A percentile compares a stretch with the other conserved stretches of the same genome.
phyloP scores from a whole-genome alignment of 306 rosid species.

The Mucuna pruriens region DNA sequence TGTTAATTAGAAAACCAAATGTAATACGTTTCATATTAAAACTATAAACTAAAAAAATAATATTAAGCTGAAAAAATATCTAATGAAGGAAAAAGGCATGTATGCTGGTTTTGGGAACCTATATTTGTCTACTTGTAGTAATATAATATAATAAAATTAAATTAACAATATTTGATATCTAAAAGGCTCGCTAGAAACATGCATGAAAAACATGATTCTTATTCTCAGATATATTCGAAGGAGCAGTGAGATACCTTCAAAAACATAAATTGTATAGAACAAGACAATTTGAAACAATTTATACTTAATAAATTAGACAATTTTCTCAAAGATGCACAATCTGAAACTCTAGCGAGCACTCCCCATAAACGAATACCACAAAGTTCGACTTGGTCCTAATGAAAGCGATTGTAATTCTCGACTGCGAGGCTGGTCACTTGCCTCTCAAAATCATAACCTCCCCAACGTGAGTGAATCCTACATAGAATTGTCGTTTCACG shows the following conservation, averaged over 20 bases:
- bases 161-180: background rate
- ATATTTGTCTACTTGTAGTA: background rate
- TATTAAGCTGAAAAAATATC: background rate
- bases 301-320: slow-evolving; percentile 43
- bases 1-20: slow-evolving; percentile 11
- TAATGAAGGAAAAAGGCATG: background rate
- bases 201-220: slow-evolving; percentile 32
- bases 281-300: slow-evolving; percentile 37
- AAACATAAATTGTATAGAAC: slow-evolving; percentile 3
- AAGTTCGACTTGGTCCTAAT: slow-evolving; percentile 51
- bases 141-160: background rate
- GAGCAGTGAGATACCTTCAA: slow-evolving; percentile 32
- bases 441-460: slow-evolving; percentile 63
- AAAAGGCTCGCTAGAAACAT: slow-evolving; percentile 25
- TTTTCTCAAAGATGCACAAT: slow-evolving; percentile 48
- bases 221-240: slow-evolving; percentile 21
- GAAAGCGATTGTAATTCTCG: slow-evolving; percentile 54
- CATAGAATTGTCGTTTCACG: slow-evolving; percentile 67
- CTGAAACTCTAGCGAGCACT: slow-evolving; percentile 49
- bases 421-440: slow-evolving; percentile 56
- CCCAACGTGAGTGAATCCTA: slow-evolving; percentile 68
- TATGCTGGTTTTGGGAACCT: background rate
- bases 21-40: background rate
- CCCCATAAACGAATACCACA: slow-evolving; percentile 35
- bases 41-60: slow-evolving; percentile 16